Base-by-base conservation (phyloP, 305 asterid genomes). In the Fraxinus velutina region DNA sequence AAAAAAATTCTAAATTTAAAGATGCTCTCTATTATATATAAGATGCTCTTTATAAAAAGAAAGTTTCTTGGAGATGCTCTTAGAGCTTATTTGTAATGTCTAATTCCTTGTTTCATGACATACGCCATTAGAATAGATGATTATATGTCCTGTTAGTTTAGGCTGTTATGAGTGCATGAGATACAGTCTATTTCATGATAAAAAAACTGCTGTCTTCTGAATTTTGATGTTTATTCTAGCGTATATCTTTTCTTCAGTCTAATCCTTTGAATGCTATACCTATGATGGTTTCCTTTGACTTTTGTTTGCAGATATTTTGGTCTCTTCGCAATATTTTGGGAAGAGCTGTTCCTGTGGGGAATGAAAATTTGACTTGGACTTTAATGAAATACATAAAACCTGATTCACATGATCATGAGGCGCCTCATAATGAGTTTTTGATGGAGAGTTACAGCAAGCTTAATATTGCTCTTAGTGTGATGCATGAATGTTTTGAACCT, bases 401-500 rank as follows among this genome's bases (percentile, higher is more conserved):
- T 66, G 84, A 86, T 80, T 88, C 81, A 81, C 37, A 57, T 76
- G 82, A 83, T 79, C 76, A 30, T 12, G 85, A 78, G 60, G 85
- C 84, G 77, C 76, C 81, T 44, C 85, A 88, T 75, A 87, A 83
- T 0, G 97, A 89, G 81, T 52, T 71, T 76, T 62, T 71, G 77
- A 52, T 84, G 66, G 92, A 92, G 88, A 82, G 47, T 71, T 88
- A 86, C 85, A 88, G 92, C 89, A 92, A 91, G 89, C 94, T 96
- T 42, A 90, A 85, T 76, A 87, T 89, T 77, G 98, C 99, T 78
- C 90, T 96, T 37, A 37, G 81, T 73, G 96, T 94, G 84, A 92
- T 96, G 93, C 98, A 93, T 52, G 97, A 93, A 86, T 93, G 97
- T 83, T 96, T 96, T 73, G 92, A 90, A 75, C 93, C 98, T 7